Conservation (phyloP, 441 rosid species). For the Metrosideros polymorpha region DNA sequence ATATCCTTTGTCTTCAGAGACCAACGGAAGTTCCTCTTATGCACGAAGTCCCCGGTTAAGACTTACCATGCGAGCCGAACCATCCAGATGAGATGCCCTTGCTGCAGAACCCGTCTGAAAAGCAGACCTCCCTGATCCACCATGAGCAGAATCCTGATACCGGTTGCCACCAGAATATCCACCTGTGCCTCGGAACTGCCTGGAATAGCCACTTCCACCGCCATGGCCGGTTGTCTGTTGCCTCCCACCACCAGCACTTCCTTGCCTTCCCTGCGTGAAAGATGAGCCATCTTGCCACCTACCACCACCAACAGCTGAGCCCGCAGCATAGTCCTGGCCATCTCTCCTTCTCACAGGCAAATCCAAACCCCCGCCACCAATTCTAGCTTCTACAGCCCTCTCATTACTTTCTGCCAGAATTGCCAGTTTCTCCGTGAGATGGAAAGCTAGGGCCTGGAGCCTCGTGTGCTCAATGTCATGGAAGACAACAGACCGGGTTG, state of each 20-base stretch:
- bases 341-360: conserved; percentile 57
- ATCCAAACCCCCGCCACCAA: conserved; percentile 59
- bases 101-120: conserved; percentile 1
- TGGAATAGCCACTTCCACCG: conserved; percentile 25
- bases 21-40: conserved; percentile 2
- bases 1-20: background rate
- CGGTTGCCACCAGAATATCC: conserved; percentile 19
- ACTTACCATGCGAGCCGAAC: conserved; percentile 61
- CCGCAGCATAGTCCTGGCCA: conserved; percentile 39
- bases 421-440: conserved; percentile 50
- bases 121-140: conserved; percentile 29
- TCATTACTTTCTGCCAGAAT: conserved; percentile 59
- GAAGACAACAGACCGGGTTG: conserved; percentile 59
- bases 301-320: conserved; percentile 33
- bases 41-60: conserved; percentile 45
- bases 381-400: conserved; percentile 57
- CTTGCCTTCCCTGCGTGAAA: conserved; percentile 50
- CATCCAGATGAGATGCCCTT: conserved; percentile 55
- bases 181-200: conserved; percentile 34
- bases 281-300: conserved; percentile 64
- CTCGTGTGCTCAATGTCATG: conserved; percentile 55
- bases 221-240: conserved; percentile 24
- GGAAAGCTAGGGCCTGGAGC: conserved; percentile 73
- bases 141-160: conserved; percentile 10
- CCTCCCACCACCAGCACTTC: conserved; percentile 40